phyloP scores from a whole-genome alignment of 305 asterid species.

The Andrographis paniculata region DNA sequence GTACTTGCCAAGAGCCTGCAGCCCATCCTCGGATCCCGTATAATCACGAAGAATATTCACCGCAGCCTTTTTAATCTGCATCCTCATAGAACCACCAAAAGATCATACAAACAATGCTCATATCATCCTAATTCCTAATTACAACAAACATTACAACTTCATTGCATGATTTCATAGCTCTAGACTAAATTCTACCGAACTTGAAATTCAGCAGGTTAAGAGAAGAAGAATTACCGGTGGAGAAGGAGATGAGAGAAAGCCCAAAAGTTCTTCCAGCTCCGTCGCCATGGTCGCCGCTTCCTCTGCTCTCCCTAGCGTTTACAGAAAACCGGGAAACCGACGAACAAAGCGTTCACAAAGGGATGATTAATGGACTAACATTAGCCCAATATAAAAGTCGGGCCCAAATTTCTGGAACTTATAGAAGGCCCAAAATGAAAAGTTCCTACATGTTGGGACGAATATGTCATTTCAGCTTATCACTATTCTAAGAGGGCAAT shows the following conservation, averaged over 20 bases:
- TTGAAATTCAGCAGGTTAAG: neutral
- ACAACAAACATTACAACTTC: neutral
- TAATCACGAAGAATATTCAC: constrained; percentile 78
- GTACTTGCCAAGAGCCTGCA: constrained; percentile 60
- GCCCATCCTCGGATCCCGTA: constrained; percentile 90
- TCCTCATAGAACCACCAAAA: neutral
- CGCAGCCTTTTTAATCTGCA: constrained; percentile 70
- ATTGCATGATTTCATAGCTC: neutral
- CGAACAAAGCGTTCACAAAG: no score
- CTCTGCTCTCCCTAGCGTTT: neutral
- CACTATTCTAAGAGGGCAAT: neutral
- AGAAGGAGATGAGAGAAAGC: constrained; percentile 74
- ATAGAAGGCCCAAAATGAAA: no score
- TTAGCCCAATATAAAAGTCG: no score
- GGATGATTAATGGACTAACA: no score
- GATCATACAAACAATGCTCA: constrained; percentile 8
- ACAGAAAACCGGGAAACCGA: no score
- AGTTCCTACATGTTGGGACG: no score
- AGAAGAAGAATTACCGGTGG: constrained; percentile 40
- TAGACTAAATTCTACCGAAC: neutral
- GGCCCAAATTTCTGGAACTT: no score
- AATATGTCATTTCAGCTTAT: no score
- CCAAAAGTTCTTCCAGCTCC: constrained; percentile 86
- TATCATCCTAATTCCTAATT: neutral
- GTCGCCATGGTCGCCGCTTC: constrained; percentile 55